Base-by-base conservation (phyloP, 1,284 basidiomycete species). In the Ceratobasidium sp. region DNA sequence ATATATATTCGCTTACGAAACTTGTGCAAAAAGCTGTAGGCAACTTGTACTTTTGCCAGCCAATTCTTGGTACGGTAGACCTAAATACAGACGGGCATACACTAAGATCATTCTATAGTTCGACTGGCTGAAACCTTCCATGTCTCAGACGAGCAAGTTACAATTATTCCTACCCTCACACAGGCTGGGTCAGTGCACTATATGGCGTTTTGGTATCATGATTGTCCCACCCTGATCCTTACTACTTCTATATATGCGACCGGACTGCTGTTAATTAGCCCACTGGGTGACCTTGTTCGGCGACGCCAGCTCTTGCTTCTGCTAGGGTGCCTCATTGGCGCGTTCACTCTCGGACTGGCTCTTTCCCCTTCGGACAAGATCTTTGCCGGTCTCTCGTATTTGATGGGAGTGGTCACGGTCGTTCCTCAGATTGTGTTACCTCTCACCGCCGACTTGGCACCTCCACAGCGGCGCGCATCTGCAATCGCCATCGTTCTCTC, bases 401-500 rank as follows among this genome's bases (percentile, higher is more conserved):
- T 93, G 55, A 86, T 91, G 28, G 91, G 91, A 0, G 84, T 87
- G 6, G 84, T 88, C 51, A 90, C 88, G 4, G 91, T 93, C 42
- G 84, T 83, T 0, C 83, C 84, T 15, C 85, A 86, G 77, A 84
- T 86, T 69, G 87, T 92, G 78, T 86, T 93, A 46, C 92, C 92
- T 0, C 88, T 93, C 67, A 90, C 91, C 6, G 92, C 89, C 6
- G 91, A 92, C 83, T 86, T 94, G 6, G 93, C 92, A 0, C 89
- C 91, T 3, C 89, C 90, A 3, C 86, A 90, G 67, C 88, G 88
- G 23, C 88, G 93, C 26, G 92, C 91, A 1, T 87, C 89, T 18
- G 89, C 91, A 0, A 87, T 94, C 76, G 90, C 92, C 0, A 89
- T 93, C 72, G 91, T 93, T 1, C 84, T 93, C 18, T 89, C 91